phyloP scores from a whole-genome alignment of 2,329 filamentous ascomycete species.

The Cryphonectria radicalis region DNA sequence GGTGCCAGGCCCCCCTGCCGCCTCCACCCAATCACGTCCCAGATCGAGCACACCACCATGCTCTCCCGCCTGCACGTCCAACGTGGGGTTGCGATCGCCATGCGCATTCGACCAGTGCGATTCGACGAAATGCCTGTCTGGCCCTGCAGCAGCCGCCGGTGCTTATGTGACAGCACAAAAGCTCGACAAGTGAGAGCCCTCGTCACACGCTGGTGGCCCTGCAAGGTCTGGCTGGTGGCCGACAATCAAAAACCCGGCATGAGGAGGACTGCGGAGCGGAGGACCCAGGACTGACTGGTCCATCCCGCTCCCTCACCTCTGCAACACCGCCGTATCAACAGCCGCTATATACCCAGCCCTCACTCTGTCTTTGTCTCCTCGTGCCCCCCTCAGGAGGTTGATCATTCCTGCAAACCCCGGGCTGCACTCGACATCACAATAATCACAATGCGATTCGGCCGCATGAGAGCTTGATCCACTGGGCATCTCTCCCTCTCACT shows the following conservation, averaged over 20 bases:
- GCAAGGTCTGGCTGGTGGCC: not conserved
- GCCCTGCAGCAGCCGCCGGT: constrained; percentile 44
- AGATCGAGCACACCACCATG: constrained; percentile 33
- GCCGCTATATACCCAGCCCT: constrained; percentile 59
- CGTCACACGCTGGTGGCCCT: constrained; percentile 38
- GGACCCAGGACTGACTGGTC: constrained; percentile 22
- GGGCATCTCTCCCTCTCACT: constrained; percentile 5
- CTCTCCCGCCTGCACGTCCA: constrained; percentile 35
- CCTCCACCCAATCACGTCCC: constrained; percentile 47
- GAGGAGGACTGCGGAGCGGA: constrained; percentile 31
- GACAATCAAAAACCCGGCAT: constrained; percentile 38
- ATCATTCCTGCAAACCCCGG: constrained; percentile 44
- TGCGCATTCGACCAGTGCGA: constrained; percentile 41
- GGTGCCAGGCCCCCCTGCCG: constrained; percentile 38
- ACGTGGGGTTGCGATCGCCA: constrained; percentile 30
- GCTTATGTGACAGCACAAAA: constrained; percentile 31
- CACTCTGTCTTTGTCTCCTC: constrained; percentile 31
- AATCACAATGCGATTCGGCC: constrained; percentile 57
- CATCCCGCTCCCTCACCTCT: constrained; percentile 41
- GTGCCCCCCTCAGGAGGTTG: constrained; percentile 23
- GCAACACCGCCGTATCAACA: constrained; percentile 47
- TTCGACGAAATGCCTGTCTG: constrained; percentile 43
- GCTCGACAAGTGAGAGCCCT: constrained; percentile 48
- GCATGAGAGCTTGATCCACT: constrained; percentile 36
- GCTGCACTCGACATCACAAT: constrained; percentile 48